phyloP scores from a whole-genome alignment of 176 grass and related monocot species.

The Avena atlantica region DNA sequence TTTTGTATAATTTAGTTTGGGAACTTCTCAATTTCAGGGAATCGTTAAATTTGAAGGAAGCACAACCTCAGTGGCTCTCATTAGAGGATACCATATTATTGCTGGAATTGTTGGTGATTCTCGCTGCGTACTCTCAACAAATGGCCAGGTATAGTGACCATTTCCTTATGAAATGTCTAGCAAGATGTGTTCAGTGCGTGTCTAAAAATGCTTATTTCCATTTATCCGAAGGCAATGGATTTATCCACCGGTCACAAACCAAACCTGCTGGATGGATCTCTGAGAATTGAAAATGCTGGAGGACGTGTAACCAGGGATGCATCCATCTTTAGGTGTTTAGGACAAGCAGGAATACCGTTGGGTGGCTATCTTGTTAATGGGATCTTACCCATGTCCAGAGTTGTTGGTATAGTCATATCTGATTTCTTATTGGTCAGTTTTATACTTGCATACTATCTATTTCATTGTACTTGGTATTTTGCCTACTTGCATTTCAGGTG shows the following conservation, averaged over 20 bases:
- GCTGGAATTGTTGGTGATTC: constrained; percentile 42
- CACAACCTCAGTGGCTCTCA: constrained; percentile 25
- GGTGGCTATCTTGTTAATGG: background rate
- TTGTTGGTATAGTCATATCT: constrained; percentile 34
- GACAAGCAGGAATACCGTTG: background rate
- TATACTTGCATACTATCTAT: background rate
- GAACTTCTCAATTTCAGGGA: constrained; percentile 4
- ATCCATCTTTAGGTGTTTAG: background rate
- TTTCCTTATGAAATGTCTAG: constrained; percentile 8
- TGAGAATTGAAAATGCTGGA: constrained; percentile 30
- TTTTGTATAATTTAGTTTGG: constrained; percentile 10
- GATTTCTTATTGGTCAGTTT: constrained; percentile 10
- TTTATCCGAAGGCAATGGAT: constrained; percentile 37
- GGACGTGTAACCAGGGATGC: background rate
- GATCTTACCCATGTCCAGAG: background rate
- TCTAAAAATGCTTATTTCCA: constrained; percentile 10
- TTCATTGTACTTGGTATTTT: background rate
- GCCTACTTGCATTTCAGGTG: constrained; percentile 1
- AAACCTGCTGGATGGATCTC: fast-evolving
- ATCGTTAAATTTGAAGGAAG: background rate
- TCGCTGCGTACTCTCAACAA: constrained; percentile 28
- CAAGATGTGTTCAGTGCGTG: background rate
- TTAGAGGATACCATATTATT: constrained; percentile 30
- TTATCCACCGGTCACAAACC: constrained; percentile 41
- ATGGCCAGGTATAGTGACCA: constrained; percentile 19